Conservation (phyloP, 140 eudicot genomes). For the Cichorium intybus region DNA sequence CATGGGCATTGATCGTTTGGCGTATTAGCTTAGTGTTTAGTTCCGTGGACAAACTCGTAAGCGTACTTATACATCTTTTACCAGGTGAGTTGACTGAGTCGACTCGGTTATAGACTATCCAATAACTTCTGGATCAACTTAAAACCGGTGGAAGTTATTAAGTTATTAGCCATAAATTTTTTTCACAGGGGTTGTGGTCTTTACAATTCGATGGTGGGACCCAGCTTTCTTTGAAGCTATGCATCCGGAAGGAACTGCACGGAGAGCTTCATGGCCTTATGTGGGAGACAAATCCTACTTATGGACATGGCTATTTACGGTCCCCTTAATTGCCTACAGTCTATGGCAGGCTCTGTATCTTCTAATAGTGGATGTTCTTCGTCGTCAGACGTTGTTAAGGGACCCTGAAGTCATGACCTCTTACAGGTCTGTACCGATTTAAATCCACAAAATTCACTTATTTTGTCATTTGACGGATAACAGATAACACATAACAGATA, state of each 20-base stretch:
- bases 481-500: too few relatives aligned
- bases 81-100: slow-evolving; percentile 69
- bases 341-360: slow-evolving; percentile 91
- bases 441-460: too few relatives aligned
- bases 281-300: slow-evolving; percentile 61
- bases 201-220: slow-evolving; percentile 99
- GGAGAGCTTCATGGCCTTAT: slow-evolving; percentile 91
- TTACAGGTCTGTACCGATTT: slow-evolving; percentile 81
- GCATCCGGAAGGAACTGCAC: slow-evolving; percentile 89
- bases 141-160: not conserved
- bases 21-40: slow-evolving; percentile 94
- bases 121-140: not conserved
- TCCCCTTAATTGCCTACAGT: slow-evolving; percentile 82
- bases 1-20: slow-evolving; percentile 98
- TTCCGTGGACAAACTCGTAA: slow-evolving; percentile 90
- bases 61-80: slow-evolving; percentile 96
- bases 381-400: slow-evolving; percentile 78
- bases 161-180: not conserved
- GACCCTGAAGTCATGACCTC: slow-evolving; percentile 99
- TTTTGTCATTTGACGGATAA: too few relatives aligned
- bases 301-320: slow-evolving; percentile 93
- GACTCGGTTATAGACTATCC: not conserved
- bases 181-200: slow-evolving; percentile 76
- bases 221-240: slow-evolving; percentile 85
- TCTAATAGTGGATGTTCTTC: slow-evolving; percentile 82